phyloP scores from a whole-genome alignment of 352 stramenopile genomes.

The Phytophthora nicotianae region DNA sequence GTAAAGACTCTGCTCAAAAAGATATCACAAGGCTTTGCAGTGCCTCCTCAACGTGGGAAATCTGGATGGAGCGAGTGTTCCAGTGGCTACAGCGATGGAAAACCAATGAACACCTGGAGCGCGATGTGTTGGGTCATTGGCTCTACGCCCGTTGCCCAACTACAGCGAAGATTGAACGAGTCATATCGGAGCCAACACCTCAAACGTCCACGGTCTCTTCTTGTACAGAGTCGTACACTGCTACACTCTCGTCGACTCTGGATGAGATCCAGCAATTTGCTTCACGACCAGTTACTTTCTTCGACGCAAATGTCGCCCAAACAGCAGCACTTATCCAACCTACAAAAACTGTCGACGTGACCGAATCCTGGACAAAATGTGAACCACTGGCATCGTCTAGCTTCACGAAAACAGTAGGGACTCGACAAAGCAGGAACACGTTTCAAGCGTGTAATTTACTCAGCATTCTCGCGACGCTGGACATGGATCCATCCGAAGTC shows the following conservation, averaged over 20 bases:
- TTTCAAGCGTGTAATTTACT: constrained; percentile 65
- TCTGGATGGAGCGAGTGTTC: constrained; percentile 64
- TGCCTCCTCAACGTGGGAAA: constrained; percentile 39
- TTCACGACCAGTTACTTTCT: constrained; percentile 54
- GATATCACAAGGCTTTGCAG: constrained; percentile 35
- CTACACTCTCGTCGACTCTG: constrained; percentile 40
- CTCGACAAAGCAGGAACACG: constrained; percentile 36
- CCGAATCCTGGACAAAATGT: constrained; percentile 48
- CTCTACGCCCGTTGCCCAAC: constrained; percentile 59
- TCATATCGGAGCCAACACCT: constrained; percentile 20
- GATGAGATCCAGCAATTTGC: constrained; percentile 43
- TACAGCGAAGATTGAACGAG: constrained; percentile 20
- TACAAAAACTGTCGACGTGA: constrained; percentile 40
- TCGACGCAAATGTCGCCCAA: constrained; percentile 51
- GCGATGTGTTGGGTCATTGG: constrained; percentile 74
- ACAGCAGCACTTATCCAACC: constrained; percentile 49
- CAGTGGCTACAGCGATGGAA: constrained; percentile 63
- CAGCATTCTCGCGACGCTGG: constrained; percentile 29
- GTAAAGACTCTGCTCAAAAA: constrained; percentile 17
- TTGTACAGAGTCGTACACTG: constrained; percentile 41
- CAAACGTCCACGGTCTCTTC: constrained; percentile 25
- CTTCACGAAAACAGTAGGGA: constrained; percentile 40
- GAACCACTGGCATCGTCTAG: constrained; percentile 4
- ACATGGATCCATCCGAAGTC: constrained; percentile 27
- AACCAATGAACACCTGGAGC: constrained; percentile 53